phyloP scores from a whole-genome alignment of 305 asterid genomes.

The Nicotiana rustica region DNA sequence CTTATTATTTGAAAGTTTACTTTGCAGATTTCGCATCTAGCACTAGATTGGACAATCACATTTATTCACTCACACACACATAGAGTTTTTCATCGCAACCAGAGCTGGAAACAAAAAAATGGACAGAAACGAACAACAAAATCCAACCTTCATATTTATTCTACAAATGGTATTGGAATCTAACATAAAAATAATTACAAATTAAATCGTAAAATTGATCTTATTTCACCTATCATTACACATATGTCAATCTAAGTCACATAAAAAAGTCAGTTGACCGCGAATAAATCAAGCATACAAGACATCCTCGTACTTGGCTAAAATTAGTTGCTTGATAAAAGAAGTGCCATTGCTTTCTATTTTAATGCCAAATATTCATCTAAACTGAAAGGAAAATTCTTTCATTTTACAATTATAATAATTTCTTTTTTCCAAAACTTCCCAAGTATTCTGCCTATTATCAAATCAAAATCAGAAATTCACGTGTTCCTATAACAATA shows the following conservation, averaged over 20 bases:
- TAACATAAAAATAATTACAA: not conserved
- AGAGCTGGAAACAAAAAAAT: too few species aligned
- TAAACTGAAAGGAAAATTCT: not conserved
- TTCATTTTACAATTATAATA: too few species aligned
- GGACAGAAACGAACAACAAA: not conserved
- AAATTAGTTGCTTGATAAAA: not conserved
- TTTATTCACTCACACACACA: not conserved
- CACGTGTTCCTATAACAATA: not conserved
- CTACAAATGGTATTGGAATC: not conserved
- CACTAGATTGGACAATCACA: not conserved
- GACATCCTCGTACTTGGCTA: slow-evolving; percentile 22
- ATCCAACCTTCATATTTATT: not conserved
- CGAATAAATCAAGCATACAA: not conserved
- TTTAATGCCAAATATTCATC: not conserved
- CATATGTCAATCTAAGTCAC: not conserved
- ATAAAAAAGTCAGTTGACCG: not conserved
- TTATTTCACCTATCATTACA: not conserved
- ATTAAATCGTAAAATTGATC: not conserved
- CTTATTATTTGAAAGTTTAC: too few species aligned
- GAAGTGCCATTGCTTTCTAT: not conserved
- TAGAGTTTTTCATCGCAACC: too few species aligned
- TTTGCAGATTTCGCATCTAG: not conserved
- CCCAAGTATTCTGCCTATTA: not conserved
- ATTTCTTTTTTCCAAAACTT: not conserved
- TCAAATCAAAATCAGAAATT: not conserved